phyloP scores from a whole-genome alignment of 2,329 filamentous ascomycete genomes.

The Diplodia sapinea region DNA sequence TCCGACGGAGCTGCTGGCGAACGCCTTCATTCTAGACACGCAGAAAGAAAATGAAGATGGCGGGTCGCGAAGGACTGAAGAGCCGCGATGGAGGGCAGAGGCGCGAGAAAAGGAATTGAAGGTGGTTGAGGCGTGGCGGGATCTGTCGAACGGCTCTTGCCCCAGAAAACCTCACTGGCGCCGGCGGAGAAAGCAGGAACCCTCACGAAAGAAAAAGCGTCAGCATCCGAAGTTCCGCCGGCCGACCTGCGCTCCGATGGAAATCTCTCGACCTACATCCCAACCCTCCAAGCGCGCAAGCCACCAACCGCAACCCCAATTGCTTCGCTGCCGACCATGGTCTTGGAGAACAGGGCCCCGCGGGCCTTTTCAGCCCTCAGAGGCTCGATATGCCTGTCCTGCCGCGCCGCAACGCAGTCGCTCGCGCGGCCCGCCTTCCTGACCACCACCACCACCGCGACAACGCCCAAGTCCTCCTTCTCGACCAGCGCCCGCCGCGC shows the following conservation, averaged over 20 bases:
- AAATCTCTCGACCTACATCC: constrained; percentile 11
- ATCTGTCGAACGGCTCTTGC: constrained; percentile 3
- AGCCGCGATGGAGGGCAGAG: constrained; percentile 15
- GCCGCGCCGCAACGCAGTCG: constrained; percentile 12
- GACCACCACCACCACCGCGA: constrained; percentile 2
- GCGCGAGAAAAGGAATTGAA: constrained; percentile 19
- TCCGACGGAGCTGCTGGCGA: constrained; percentile 48
- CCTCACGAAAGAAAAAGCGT: constrained; percentile 18
- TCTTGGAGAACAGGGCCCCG: neutral
- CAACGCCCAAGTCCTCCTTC: no score
- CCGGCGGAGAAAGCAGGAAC: constrained; percentile 18
- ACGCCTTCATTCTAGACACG: constrained; percentile 53
- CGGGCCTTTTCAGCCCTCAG: constrained; percentile 19
- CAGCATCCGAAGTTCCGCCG: constrained; percentile 15
- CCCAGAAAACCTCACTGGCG: constrained; percentile 29
- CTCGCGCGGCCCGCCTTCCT: constrained; percentile 15
- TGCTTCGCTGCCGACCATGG: constrained; percentile 11
- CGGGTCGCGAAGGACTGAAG: constrained; percentile 5
- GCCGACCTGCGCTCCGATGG: neutral
- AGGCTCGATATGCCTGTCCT: constrained; percentile 20
- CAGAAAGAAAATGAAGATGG: constrained; percentile 6
- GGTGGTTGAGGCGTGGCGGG: constrained; percentile 20
- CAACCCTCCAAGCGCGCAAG: neutral
- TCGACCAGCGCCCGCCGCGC: constrained; percentile 13
- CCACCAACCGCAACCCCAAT: constrained; percentile 1